phyloP scores from a whole-genome alignment of 352 stramenopile species.

The Phytophthora ramorum region DNA sequence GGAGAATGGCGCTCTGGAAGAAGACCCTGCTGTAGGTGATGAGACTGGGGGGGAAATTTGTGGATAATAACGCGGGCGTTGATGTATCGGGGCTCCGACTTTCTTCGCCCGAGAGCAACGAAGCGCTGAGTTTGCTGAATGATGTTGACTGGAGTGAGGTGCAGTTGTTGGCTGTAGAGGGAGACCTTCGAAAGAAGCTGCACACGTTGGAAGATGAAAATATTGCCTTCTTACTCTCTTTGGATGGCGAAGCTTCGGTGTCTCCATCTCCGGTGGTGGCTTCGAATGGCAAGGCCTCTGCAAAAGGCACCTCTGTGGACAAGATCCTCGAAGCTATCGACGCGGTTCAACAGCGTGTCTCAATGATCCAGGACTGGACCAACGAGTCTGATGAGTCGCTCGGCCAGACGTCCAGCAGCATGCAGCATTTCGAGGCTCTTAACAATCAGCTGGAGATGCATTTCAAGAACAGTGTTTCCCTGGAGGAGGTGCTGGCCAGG shows the following conservation, averaged over 20 bases:
- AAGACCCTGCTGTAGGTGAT: background rate
- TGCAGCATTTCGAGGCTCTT: conserved; percentile 79
- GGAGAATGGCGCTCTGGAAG: conserved; percentile 27
- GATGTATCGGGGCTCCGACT: conserved; percentile 44
- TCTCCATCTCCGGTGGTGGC: background rate
- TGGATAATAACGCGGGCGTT: conserved; percentile 15
- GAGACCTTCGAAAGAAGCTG: conserved; percentile 62
- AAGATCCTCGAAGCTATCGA: conserved; percentile 69
- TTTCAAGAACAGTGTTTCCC: conserved; percentile 80
- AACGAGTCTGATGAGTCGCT: conserved; percentile 67
- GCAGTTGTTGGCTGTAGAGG: conserved; percentile 58
- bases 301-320: conserved; percentile 50
- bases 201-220: conserved; percentile 74
- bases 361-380: conserved; percentile 61
- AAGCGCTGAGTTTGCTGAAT: conserved; percentile 55
- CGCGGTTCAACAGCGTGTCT: conserved; percentile 50
- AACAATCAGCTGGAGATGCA: conserved; percentile 86
- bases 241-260: conserved; percentile 50
- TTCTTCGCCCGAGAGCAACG: conserved; percentile 63
- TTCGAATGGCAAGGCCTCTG: background rate
- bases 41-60: conserved; percentile 5
- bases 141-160: conserved; percentile 69
- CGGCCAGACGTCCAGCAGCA: conserved; percentile 65
- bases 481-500: conserved; percentile 59
- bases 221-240: conserved; percentile 73